Base-by-base conservation (phyloP, 768 basidiomycete genomes). In the Daedaleopsis nitida region DNA sequence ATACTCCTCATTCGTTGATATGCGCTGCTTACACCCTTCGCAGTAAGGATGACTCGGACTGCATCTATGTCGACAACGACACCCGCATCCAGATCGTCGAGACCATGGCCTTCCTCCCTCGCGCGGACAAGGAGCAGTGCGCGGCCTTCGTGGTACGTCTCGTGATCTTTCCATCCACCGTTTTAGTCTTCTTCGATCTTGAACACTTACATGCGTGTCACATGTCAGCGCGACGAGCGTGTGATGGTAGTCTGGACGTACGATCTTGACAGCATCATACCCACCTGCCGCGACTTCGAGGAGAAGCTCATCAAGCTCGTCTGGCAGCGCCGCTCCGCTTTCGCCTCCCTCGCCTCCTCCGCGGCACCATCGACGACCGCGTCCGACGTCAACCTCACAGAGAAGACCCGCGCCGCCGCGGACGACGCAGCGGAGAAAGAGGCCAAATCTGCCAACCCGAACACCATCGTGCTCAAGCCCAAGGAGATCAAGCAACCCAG, bases 61-160 rank as follows among this genome's bases (percentile, higher is more conserved):
- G 83, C 34, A 84, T 92, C 63, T 86, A 86, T 67, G 81, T 96
- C 62, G 90, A 92, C 74, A 71, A 74, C 57, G 86, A 94, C 70
- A 95, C 92, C 1, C 88, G 92, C 7, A 95, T 96, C 55, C 94
- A 96, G 74, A 86, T 96, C 58, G 73, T 96, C 24, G 88, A 91
- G 60, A 83, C 83, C 16, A 85, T 95, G 66, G 68, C 71, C 55
- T 80, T 83, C 58, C 77, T 96, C 44, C 84, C 88, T 7, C 81
- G 83, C 43, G 92, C 92, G 8, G 91, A 95, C 70, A 95, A 94
- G 77, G 93, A 95, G 70, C 93, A 95, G 68, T 93, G 89, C 52
- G 94, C 87, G 19, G 94, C 94, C 13, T 96, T 96, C 71, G 81
- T 94, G 55, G 91, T 89, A 72, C 69, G 83, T 80, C 39, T 32